phyloP scores from a whole-genome alignment of 2,329 filamentous ascomycete genomes.

The Aspergillus pseudotamarii region DNA sequence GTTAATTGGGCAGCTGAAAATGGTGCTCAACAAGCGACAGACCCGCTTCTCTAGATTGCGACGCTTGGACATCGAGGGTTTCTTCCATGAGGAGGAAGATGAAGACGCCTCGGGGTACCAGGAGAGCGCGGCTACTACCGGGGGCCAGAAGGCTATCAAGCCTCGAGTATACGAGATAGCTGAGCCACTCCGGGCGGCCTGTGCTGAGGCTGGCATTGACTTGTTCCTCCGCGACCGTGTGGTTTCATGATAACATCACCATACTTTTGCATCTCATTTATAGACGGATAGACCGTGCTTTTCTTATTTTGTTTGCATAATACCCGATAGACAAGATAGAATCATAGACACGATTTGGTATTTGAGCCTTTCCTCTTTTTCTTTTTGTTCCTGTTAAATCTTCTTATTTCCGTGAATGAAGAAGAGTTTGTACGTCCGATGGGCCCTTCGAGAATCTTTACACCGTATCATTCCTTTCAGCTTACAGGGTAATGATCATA shows the following conservation, averaged over 20 bases:
- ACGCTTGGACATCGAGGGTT: constrained; percentile 30
- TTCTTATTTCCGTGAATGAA: background rate
- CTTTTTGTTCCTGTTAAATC: background rate
- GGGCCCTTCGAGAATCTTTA: background rate
- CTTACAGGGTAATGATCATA: background rate
- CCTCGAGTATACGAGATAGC: constrained; percentile 26
- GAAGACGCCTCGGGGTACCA: constrained; percentile 24
- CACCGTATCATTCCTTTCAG: background rate
- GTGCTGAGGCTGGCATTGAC: constrained; percentile 24
- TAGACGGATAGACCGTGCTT: background rate
- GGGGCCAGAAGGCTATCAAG: constrained; percentile 23
- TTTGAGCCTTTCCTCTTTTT: background rate
- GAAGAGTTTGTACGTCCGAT: background rate
- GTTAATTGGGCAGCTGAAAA: constrained; percentile 27
- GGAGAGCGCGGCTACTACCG: constrained; percentile 2
- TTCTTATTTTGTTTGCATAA: background rate
- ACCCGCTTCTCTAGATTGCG: constrained; percentile 21
- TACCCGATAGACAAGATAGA: constrained; percentile 10
- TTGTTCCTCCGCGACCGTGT: constrained; percentile 30
- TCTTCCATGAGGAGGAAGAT: constrained; percentile 29
- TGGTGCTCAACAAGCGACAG: constrained; percentile 25
- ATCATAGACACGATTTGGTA: background rate
- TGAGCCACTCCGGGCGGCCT: constrained; percentile 25
- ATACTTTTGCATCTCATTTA: background rate
- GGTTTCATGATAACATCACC: constrained; percentile 5